A percentile compares a stretch with the other conserved stretches of the same genome.
Conservation (phyloP, 768 basidiomycete species). For the Auriscalpium orientale region DNA sequence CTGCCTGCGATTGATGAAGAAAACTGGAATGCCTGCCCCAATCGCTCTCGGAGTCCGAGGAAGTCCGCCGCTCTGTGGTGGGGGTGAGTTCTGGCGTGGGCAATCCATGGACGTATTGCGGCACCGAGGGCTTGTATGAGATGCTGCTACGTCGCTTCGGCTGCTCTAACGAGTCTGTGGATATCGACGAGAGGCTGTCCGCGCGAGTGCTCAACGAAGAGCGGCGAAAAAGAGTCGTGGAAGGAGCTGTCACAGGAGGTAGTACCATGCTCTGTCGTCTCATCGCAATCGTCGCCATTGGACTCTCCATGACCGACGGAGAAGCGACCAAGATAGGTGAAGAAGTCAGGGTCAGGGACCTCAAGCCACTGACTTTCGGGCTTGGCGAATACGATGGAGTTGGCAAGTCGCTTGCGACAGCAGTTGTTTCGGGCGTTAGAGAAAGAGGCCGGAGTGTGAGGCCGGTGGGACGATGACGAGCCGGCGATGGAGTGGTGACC, state of each 20-base stretch:
- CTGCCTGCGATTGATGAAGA: slow-evolving; percentile 77
- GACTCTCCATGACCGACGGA: slow-evolving; percentile 1
- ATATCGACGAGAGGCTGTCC: slow-evolving; percentile 19
- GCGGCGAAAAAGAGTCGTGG: slow-evolving; percentile 28
- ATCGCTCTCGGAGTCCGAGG: slow-evolving; percentile 28
- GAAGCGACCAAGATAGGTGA: slow-evolving; percentile 14
- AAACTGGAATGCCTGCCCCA: slow-evolving; percentile 41
- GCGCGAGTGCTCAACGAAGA: slow-evolving; percentile 19
- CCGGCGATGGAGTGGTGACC: slow-evolving; percentile 25
- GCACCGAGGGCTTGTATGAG: slow-evolving; percentile 56
- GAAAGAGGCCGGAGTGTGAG: slow-evolving; percentile 66
- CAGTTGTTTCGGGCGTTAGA: slow-evolving; percentile 42
- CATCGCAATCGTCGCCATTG: slow-evolving; percentile 5
- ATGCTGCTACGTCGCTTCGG: slow-evolving; percentile 60
- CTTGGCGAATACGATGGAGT: slow-evolving; percentile 45
- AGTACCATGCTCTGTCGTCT: slow-evolving; percentile 28
- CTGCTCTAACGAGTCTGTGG: slow-evolving; percentile 26
- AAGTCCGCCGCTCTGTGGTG: slow-evolving; percentile 38
- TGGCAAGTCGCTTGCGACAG: slow-evolving; percentile 18
- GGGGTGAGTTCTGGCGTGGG: slow-evolving; percentile 76
- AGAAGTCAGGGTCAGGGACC: slow-evolving; percentile 42
- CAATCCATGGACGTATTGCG: slow-evolving; percentile 36
- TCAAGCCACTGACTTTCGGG: slow-evolving; percentile 43
- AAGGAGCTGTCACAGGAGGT: slow-evolving; percentile 22
- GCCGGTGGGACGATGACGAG: slow-evolving; percentile 58